Evolutionary conservation across 2,329 filamentous ascomycete genomes (phyloP).

Genomic region (Neoarthrinium moseri): DNA sequence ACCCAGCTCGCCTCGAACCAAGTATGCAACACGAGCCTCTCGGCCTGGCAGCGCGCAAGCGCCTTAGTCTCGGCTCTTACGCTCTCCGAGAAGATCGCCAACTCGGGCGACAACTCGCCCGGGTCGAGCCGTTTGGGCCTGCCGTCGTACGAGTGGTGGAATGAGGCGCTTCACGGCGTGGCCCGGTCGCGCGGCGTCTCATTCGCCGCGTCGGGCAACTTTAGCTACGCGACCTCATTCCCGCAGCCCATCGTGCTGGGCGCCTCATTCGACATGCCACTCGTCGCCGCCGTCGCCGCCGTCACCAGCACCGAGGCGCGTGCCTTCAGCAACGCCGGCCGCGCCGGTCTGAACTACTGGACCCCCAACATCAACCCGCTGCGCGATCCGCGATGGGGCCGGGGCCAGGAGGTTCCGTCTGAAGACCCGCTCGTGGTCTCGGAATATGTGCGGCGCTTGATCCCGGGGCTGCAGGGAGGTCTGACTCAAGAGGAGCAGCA

Average conservation of each 20-base stretch:
- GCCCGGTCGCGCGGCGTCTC: conserved; percentile 47
- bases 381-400: conserved; percentile 21
- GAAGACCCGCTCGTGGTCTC: conserved; percentile 38
- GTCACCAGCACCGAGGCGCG: conserved; percentile 28
- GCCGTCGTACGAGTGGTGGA: conserved; percentile 59
- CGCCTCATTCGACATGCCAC: conserved; percentile 27
- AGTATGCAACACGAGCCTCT: neutral
- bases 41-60: neutral
- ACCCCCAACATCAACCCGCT: conserved; percentile 25
- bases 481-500: conserved; percentile 3
- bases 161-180: conserved; percentile 61
- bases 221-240: conserved; percentile 28
- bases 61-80: neutral
- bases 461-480: conserved; percentile 50
- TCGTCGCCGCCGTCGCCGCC: conserved; percentile 24
- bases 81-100: neutral
- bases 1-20: neutral
- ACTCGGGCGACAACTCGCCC: conserved; percentile 32
- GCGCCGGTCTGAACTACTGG: conserved; percentile 23
- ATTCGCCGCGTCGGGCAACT: conserved; percentile 20
- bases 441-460: conserved; percentile 49
- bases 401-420: conserved; percentile 24
- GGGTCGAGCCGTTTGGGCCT: conserved; percentile 57
- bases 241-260: conserved; percentile 26
- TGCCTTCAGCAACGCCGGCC: conserved; percentile 27